Conservation (phyloP, 352 stramenopile species). For the Phytophthora sp. region DNA sequence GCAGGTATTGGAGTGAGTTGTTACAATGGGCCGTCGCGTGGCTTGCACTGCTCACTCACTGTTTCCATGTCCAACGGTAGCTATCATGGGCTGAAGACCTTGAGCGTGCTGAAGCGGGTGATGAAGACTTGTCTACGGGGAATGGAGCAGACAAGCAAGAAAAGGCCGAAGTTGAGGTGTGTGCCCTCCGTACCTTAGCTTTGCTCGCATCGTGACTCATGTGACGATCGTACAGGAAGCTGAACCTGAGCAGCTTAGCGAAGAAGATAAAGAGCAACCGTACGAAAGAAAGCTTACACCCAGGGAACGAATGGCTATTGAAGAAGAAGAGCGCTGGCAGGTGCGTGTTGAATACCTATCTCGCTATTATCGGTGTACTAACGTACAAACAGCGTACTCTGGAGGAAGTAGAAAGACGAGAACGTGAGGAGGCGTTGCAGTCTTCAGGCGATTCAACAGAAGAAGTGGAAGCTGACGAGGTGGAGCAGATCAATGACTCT, state of each 20-base stretch:
- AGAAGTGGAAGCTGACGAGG: constrained; percentile 1
- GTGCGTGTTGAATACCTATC: neutral
- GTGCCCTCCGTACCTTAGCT: neutral
- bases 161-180: neutral
- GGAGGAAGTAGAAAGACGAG: constrained; percentile 9
- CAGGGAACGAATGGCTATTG: constrained; percentile 7
- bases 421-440: constrained; percentile 5
- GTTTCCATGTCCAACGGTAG: neutral
- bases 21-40: neutral
- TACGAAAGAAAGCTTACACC: constrained; percentile 15
- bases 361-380: neutral
- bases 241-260: neutral
- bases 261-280: neutral
- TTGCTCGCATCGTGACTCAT: neutral
- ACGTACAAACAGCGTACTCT: neutral
- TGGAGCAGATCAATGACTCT: neutral
- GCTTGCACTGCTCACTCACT: neutral
- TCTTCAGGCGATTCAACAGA: neutral
- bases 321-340: constrained; percentile 24
- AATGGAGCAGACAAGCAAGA: neutral
- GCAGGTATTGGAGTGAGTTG: neutral
- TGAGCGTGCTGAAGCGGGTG: neutral
- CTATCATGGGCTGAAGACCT: neutral
- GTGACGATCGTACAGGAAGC: constrained; percentile 2
- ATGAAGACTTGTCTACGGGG: constrained; percentile 1